Conservation (phyloP, 176 grass and related monocot genomes). For the Microstegium vimineum region DNA sequence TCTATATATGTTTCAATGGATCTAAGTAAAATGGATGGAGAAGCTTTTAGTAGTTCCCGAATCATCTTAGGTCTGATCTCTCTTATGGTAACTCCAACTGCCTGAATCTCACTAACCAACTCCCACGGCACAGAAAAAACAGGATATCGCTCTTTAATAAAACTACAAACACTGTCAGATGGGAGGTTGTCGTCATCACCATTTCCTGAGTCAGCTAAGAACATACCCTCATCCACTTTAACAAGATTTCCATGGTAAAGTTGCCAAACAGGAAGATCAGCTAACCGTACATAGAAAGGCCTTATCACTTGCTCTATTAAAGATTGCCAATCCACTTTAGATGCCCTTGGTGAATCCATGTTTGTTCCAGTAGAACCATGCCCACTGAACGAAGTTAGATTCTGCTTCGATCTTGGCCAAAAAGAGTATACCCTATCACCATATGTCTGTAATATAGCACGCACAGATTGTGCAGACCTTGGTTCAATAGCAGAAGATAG, state of each 20-base stretch:
- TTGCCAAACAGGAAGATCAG: constrained; percentile 96
- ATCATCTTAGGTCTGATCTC: constrained; percentile 97
- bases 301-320: constrained; percentile 94
- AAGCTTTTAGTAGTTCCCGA: constrained; percentile 75
- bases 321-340: constrained; percentile 82
- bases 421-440: constrained; percentile 87
- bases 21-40: constrained; percentile 77
- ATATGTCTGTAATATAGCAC: constrained; percentile 78
- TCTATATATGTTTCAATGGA: constrained; percentile 89
- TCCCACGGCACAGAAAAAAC: constrained; percentile 98
- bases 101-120: constrained; percentile 86
- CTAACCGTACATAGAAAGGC: constrained; percentile 85
- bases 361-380: constrained; percentile 31
- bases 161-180: constrained; percentile 87
- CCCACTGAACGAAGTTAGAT: constrained; percentile 34
- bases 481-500: constrained; percentile 57
- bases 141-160: constrained; percentile 97
- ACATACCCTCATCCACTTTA: constrained; percentile 97
- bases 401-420: constrained; percentile 90
- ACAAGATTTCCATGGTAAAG: constrained; percentile 87
- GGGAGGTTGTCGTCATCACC: constrained; percentile 75
- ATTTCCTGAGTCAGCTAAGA: constrained; percentile 74
- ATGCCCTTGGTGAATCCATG: constrained; percentile 48
- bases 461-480: constrained; percentile 45
- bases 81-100: constrained; percentile 74